Evolutionary conservation across 2,329 filamentous ascomycete genomes (phyloP).

Genomic region (Sporothrix euskadiensis): DNA sequence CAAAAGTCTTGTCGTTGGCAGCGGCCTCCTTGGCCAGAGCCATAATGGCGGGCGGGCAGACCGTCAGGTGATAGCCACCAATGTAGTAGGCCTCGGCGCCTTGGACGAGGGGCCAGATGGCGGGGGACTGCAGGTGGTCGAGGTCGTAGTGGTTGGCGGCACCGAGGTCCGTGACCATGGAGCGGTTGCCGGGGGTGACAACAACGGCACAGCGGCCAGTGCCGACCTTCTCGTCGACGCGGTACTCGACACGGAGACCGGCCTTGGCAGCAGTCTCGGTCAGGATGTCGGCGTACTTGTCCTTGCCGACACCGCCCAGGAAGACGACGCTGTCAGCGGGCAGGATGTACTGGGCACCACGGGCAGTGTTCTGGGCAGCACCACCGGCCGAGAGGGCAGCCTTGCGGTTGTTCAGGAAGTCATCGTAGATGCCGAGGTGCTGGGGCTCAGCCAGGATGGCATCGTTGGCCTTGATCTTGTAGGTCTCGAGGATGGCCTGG

Average conservation of each 20-base stretch:
- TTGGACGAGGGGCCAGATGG: slow-evolving; percentile 91
- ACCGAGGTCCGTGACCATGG: slow-evolving; percentile 90
- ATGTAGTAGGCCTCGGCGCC: slow-evolving; percentile 87
- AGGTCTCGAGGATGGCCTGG: slow-evolving; percentile 84
- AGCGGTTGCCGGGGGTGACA: slow-evolving; percentile 95
- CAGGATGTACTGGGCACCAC: slow-evolving; percentile 95
- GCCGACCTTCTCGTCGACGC: slow-evolving; percentile 77
- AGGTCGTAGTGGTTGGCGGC: slow-evolving; percentile 97
- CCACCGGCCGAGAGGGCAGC: slow-evolving; percentile 95
- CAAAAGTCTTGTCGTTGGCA: slow-evolving; percentile 83
- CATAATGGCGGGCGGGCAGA: slow-evolving; percentile 87
- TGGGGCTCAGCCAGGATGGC: slow-evolving; percentile 94
- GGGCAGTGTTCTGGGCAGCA: slow-evolving; percentile 95
- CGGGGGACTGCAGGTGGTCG: slow-evolving; percentile 84
- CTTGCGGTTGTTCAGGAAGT: slow-evolving; percentile 86
- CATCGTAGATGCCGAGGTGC: slow-evolving; percentile 88
- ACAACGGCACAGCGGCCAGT: slow-evolving; percentile 95
- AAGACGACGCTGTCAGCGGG: slow-evolving; percentile 86
- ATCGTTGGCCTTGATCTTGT: slow-evolving; percentile 91
- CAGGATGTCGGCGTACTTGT: slow-evolving; percentile 92
- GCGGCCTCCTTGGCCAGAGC: slow-evolving; percentile 90
- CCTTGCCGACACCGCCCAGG: slow-evolving; percentile 89
- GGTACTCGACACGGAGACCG: slow-evolving; percentile 92
- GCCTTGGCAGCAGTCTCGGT: slow-evolving; percentile 81
- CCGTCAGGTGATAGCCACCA: slow-evolving; percentile 96